Percentiles rank a stretch among this genome's conserved stretches.
phyloP scores from a whole-genome alignment of 139 green algal genomes.

The Yamagishiella unicocca region DNA sequence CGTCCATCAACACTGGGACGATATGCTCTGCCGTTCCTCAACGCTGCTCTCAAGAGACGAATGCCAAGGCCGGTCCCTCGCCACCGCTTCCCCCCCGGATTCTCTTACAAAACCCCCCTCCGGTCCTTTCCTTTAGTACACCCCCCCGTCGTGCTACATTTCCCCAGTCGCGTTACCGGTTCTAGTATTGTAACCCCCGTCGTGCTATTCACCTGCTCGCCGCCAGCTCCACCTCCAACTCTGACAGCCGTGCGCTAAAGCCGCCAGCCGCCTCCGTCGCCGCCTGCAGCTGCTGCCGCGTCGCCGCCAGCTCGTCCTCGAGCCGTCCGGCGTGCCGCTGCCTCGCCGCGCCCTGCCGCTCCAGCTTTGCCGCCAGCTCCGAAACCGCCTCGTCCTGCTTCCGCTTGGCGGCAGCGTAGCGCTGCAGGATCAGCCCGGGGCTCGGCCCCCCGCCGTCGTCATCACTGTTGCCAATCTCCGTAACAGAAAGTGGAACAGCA shows the following conservation, averaged over 20 bases:
- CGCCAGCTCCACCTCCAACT: not conserved
- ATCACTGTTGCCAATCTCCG: not conserved
- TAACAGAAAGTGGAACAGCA: too few species aligned
- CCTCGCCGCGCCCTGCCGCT: not conserved
- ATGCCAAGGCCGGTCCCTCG: too few species aligned
- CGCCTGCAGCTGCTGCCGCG: not conserved
- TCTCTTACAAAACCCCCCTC: too few species aligned
- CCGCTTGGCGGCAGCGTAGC: not conserved
- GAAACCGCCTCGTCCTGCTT: not conserved
- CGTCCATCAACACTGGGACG: too few species aligned
- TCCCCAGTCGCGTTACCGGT: too few species aligned
- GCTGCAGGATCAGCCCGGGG: not conserved
- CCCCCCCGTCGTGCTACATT: not conserved
- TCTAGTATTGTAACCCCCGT: too few species aligned
- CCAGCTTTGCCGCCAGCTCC: not conserved
- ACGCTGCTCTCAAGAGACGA: too few species aligned
- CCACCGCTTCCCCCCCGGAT: too few species aligned
- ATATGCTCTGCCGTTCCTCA: too few species aligned
- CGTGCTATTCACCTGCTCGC: slow-evolving; percentile 22
- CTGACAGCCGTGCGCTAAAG: not conserved
- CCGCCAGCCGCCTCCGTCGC: not conserved
- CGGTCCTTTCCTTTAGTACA: too few species aligned
- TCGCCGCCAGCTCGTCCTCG: not conserved
- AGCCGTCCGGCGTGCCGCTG: not conserved
- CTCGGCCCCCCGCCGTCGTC: not conserved